Evolutionary conservation across 2,329 filamentous ascomycete species (phyloP), one percentile per base, ranked within the genome.

Genomic region (Fusarium brachygibbosum): DNA sequence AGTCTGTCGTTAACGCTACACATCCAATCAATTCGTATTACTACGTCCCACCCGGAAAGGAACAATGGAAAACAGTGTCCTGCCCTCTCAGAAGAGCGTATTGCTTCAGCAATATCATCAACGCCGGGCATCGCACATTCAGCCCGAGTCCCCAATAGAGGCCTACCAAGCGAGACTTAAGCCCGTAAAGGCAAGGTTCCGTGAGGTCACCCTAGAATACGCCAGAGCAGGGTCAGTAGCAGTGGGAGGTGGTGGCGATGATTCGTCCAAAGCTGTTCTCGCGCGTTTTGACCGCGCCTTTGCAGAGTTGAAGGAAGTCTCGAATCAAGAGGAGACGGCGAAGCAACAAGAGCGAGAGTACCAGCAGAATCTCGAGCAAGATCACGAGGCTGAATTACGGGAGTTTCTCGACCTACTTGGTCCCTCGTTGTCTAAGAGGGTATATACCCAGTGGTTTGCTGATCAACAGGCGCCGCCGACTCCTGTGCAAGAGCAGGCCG

Each of bases 341-440:
- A 10, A 5, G 16, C 29, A 49, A 9, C 16, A 49, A 11, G 29
- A 49, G 45, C 2, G 6, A 16, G 21, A 49, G 11, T 49, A 49
- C 13, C 45, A 49, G 16, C 19, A 25, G 12, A 23, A 17, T 19
- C 16, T 42, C 5, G 23, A 23, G 13, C 29, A 25, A 14, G 6
- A 19, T 9, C 11, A 34, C 5, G 32, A 13, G 11, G 12, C 23
- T 13, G 14, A 9, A 2, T 9, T 49, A 1, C 11, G 16, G 4
- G 45, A 34, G 8, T 31, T 13, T 4, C 6, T 49, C 2, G 6
- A n/a, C 16, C 25, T n/a, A 25, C 21, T 49, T 6, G 45, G 31
- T 1, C 11, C 12, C 12, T 6, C 12, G 7, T 1, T 34, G 1
- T 17, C 14, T 2, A n/a, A 10, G 2, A 17, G 12, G 6, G 11